Base-by-base conservation (phyloP, 129 eudicot species). In the Escallonia herrerae region DNA sequence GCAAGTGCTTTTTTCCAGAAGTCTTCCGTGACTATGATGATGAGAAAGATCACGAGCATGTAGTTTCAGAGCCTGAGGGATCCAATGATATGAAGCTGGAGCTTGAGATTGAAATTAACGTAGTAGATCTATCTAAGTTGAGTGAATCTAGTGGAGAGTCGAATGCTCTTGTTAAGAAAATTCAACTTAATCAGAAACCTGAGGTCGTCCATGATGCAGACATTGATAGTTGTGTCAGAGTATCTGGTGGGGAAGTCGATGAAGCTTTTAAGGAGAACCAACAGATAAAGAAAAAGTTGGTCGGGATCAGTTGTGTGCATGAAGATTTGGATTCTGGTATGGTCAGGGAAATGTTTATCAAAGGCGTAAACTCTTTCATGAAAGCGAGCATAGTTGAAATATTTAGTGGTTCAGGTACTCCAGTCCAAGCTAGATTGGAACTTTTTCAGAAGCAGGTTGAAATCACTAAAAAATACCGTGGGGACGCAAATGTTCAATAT, bases 81-180 rank as follows among this genome's bases (percentile, higher is more conserved):
- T 15, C 65, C 22, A 59, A 81, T 42, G 95, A 88, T 67, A 81
- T 88, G 15, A 86, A 85, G 56, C 63, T 93, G 71, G 89, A 81
- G 56, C 68, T 93, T 80, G 96, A 88, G 73, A 85, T 93, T 15
- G 96, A 83, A 45, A 68, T 93, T 59, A 77, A 60, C 22, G 90
- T 86, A 15, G 11, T 71, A 41, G 64, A 66, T 68, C 62, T 52
- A 15, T 62, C 62, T 8, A 74, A 69, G 70, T 47, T 56, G 57
- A 82, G 77, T 61, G 98, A 93, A 75, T 81, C 79, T 48, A 71
- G 81, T 40, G 96, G 83, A 38, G 96, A 93, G 76, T 88, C 96
- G 4, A 75, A 69, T 42, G 77, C 74, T 66, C 67, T 80, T 40
- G 79, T 85, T 54, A 68, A 74, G 64, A 67, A 77, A 64, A 72